phyloP scores from a whole-genome alignment of 306 rosid genomes.

The Prunus padus region DNA sequence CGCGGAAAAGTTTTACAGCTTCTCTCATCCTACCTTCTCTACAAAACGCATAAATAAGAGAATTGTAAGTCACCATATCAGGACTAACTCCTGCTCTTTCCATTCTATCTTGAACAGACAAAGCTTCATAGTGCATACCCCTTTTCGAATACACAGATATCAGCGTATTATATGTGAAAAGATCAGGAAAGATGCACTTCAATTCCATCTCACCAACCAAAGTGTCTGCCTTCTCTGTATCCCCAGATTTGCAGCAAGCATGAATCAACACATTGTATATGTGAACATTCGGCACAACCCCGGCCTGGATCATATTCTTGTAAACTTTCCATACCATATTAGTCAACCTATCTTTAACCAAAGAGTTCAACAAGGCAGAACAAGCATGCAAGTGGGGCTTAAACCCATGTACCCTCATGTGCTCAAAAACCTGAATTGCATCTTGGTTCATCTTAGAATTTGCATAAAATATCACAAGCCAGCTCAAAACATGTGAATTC shows the following conservation, averaged over 20 bases:
- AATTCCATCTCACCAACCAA: conserved; percentile 70
- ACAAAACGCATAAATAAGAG: conserved; percentile 76
- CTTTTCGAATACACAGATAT: conserved; percentile 66
- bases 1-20: conserved; percentile 69
- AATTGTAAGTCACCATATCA: conserved; percentile 73
- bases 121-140: conserved; percentile 82
- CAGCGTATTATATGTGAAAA: conserved; percentile 80
- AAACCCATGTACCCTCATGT: conserved; percentile 53
- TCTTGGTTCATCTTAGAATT: conserved; percentile 62
- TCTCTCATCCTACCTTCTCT: conserved; percentile 86
- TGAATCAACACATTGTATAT: conserved; percentile 76
- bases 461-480: conserved; percentile 69
- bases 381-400: conserved; percentile 80
- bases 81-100: conserved; percentile 69
- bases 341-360: conserved; percentile 65
- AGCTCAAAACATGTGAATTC: conserved; percentile 80
- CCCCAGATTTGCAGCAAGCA: conserved; percentile 81
- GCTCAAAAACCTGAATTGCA: conserved; percentile 75
- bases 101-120: conserved; percentile 71
- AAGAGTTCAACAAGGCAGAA: conserved; percentile 69
- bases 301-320: conserved; percentile 50
- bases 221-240: conserved; percentile 60
- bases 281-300: conserved; percentile 63
- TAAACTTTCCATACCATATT: conserved; percentile 71
- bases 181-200: conserved; percentile 63